A percentile compares a stretch with the other conserved stretches of the same genome.
Evolutionary conservation across 768 basidiomycete genomes (phyloP).

Genomic region (Pleurotus djamor): DNA sequence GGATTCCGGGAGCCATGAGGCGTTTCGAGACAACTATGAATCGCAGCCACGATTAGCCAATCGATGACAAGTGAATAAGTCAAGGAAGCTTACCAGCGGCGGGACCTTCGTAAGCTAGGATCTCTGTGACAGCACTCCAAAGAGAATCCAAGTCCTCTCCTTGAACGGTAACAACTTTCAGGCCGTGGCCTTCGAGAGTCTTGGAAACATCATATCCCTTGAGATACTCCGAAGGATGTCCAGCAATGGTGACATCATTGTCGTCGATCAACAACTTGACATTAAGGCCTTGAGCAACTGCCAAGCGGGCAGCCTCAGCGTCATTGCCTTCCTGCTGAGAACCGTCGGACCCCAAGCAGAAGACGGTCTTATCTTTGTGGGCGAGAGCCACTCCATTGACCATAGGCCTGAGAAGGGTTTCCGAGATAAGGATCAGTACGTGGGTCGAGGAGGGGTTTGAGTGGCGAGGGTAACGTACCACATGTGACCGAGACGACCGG

Average conservation of each 20-base stretch:
- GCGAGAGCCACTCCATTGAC: slow-evolving; percentile 86
- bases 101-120: slow-evolving; percentile 67
- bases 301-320: slow-evolving; percentile 85
- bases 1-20: slow-evolving; percentile 65
- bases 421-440: not conserved
- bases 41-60: too few species aligned
- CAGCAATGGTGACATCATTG: slow-evolving; percentile 92
- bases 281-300: slow-evolving; percentile 80
- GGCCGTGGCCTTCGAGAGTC: slow-evolving; percentile 79
- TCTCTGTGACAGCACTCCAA: slow-evolving; percentile 60
- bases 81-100: slow-evolving; percentile 75
- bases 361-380: slow-evolving; percentile 72
- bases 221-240: slow-evolving; percentile 85
- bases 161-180: slow-evolving; percentile 69
- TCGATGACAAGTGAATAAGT: too few species aligned
- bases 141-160: slow-evolving; percentile 82
- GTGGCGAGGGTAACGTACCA: slow-evolving; percentile 43
- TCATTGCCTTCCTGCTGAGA: slow-evolving; percentile 93
- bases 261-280: slow-evolving; percentile 88
- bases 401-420: slow-evolving; percentile 44
- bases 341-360: slow-evolving; percentile 86
- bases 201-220: slow-evolving; percentile 70
- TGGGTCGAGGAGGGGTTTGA: not conserved
- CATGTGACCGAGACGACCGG: slow-evolving; percentile 90
- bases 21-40: slow-evolving; percentile 75